A percentile compares a stretch with the other conserved stretches of the same genome.
Evolutionary conservation across 2,329 filamentous ascomycete genomes (phyloP).

Genomic region (Sporothrix humicola): DNA sequence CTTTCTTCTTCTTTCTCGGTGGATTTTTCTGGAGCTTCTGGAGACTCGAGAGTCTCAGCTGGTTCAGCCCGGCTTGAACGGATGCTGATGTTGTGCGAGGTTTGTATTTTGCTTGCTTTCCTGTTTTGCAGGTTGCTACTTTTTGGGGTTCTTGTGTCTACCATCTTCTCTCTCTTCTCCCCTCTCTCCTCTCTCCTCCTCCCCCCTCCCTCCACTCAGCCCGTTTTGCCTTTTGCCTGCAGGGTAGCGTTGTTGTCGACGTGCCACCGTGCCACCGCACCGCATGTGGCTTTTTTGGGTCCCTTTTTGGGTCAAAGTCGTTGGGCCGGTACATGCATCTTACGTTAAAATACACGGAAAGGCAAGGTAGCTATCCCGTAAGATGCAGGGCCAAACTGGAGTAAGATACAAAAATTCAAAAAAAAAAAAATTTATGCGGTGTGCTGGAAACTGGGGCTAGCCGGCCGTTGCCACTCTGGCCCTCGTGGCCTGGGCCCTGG

Average conservation of each 20-base stretch:
- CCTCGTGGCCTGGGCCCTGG: conserved; percentile 7
- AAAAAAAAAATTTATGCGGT: not conserved
- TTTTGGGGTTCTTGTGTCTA: no score
- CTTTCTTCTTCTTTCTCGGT: not conserved
- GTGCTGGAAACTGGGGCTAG: not conserved
- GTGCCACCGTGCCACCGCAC: conserved; percentile 10
- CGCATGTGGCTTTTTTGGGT: not conserved
- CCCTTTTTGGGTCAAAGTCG: not conserved
- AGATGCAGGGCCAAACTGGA: not conserved
- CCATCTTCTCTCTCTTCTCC: no score
- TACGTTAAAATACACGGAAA: no score
- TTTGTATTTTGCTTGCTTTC: no score
- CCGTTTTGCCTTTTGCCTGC: not conserved
- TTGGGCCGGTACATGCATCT: not conserved
- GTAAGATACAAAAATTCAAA: not conserved
- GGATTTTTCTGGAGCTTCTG: no score
- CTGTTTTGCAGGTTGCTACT: no score
- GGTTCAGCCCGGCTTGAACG: no score
- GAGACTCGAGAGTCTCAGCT: no score
- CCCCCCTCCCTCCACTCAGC: not conserved
- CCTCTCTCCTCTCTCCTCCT: not conserved
- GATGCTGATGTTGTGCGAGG: no score
- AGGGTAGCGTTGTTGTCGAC: not conserved
- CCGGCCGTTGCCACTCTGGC: not conserved
- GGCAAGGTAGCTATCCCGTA: no score